A percentile compares a stretch with the other conserved stretches of the same genome.
Evolutionary conservation across 768 basidiomycete species (phyloP).

Genomic region (Lentinula sp.): DNA sequence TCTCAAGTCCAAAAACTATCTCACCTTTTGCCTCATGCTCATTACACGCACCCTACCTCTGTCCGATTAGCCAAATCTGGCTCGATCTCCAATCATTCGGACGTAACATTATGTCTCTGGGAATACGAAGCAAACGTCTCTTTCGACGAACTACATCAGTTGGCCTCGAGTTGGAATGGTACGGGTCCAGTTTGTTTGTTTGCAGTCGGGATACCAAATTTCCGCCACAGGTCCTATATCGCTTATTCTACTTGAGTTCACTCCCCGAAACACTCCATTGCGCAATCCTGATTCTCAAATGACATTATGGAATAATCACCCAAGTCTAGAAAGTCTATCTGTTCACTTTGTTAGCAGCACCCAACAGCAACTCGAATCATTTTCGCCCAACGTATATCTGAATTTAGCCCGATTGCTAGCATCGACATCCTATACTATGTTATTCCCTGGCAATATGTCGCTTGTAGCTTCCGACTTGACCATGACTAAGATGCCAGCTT

Average conservation of each 20-base stretch:
- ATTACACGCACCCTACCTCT: neutral
- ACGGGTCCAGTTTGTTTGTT: neutral
- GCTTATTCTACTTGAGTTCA: neutral
- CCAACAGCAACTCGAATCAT: neutral
- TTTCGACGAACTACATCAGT: neutral
- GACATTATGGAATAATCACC: neutral
- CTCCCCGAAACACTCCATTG: neutral
- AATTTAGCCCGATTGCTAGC: conserved; percentile 62
- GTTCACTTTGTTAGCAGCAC: conserved; percentile 7
- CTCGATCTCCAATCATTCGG: neutral
- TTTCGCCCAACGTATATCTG: conserved; percentile 46
- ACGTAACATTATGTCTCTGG: neutral
- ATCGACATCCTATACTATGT: conserved; percentile 35
- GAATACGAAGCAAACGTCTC: neutral
- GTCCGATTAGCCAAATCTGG: neutral
- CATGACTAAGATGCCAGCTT: conserved; percentile 11
- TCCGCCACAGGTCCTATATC: neutral
- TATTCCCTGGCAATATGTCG: conserved; percentile 45
- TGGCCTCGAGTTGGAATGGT: neutral
- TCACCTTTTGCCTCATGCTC: neutral
- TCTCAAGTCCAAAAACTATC: neutral
- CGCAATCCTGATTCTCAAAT: neutral
- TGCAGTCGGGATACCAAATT: neutral
- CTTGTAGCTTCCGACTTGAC: conserved; percentile 14
- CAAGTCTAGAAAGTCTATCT: neutral